A percentile compares a stretch with the other conserved stretches of the same genome.
phyloP scores from a whole-genome alignment of 495 filamentous ascomycete species.

The Lepraria neglecta region DNA sequence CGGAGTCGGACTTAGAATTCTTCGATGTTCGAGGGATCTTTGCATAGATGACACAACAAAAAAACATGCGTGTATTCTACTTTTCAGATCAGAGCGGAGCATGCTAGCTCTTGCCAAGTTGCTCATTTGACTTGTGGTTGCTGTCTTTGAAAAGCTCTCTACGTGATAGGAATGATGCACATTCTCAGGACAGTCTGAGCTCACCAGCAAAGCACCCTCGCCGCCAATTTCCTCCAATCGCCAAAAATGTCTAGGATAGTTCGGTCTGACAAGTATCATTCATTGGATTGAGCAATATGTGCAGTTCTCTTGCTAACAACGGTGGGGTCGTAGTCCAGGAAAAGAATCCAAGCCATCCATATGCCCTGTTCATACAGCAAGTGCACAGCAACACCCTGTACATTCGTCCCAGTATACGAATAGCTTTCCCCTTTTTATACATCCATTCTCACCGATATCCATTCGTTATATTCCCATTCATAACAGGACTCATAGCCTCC shows the following conservation, averaged over 20 bases:
- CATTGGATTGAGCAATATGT: conserved; percentile 16
- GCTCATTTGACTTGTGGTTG: no score
- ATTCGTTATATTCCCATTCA: conserved; percentile 20
- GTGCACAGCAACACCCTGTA: background rate
- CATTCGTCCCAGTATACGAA: background rate
- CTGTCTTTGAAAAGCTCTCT: no score
- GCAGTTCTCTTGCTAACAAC: conserved; percentile 4
- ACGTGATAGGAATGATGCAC: no score
- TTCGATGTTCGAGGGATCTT: background rate
- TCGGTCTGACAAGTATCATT: background rate
- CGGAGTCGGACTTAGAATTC: background rate
- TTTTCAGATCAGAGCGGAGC: background rate
- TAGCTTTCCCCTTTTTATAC: no score
- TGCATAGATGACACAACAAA: background rate
- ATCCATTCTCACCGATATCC: conserved; percentile 11
- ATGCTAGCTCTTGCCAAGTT: background rate
- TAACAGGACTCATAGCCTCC: conserved; percentile 15
- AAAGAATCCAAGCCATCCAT: conserved; percentile 17
- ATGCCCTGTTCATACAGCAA: conserved; percentile 3
- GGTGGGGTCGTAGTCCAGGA: background rate
- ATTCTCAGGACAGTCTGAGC: no score
- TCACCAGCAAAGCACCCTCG: no score
- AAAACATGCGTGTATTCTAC: conserved; percentile 6
- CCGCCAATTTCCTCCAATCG: no score
- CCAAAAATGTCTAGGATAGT: no score